phyloP scores from a whole-genome alignment of 1,284 basidiomycete genomes.

The Cutaneotrichosporon sp. region DNA sequence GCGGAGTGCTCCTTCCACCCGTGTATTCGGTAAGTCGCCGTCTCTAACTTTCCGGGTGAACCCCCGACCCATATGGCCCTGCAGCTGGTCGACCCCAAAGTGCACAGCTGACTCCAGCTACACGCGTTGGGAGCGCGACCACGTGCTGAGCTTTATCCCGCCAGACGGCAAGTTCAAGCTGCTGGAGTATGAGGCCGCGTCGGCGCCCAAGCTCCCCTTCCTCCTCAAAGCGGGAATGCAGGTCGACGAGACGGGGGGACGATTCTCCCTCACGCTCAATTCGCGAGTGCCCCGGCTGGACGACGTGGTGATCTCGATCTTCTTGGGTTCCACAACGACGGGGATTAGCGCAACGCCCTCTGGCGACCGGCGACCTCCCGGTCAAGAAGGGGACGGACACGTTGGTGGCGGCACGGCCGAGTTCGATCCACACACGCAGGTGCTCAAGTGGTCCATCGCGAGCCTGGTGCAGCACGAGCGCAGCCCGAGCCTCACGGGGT shows the following conservation, averaged over 20 bases:
- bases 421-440: conserved; percentile 68
- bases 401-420: conserved; percentile 70
- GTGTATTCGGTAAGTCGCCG: conserved; percentile 71
- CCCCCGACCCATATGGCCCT: too few relatives aligned
- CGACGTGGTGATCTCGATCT: conserved; percentile 67
- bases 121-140: conserved; percentile 76
- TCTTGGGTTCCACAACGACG: conserved; percentile 70
- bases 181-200: conserved; percentile 68
- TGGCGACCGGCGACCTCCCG: conserved; percentile 43
- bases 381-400: conserved; percentile 39
- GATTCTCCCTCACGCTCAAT: conserved; percentile 69
- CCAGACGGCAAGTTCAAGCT: conserved; percentile 89
- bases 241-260: conserved; percentile 65
- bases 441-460: conserved; percentile 73
- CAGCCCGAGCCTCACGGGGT: conserved; percentile 71
- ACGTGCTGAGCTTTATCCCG: conserved; percentile 84
- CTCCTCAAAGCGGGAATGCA: conserved; percentile 64
- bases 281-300: conserved; percentile 68
- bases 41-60: too few relatives aligned
- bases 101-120: conserved; percentile 59
- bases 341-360: conserved; percentile 53
- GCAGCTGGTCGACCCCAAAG: too few relatives aligned
- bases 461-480: conserved; percentile 67
- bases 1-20: conserved; percentile 84
- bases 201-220: conserved; percentile 64